A percentile compares a stretch with the other conserved stretches of the same genome.
phyloP scores from a whole-genome alignment of 108 stramenopile genomes.

The Discostella stelligeroides region DNA sequence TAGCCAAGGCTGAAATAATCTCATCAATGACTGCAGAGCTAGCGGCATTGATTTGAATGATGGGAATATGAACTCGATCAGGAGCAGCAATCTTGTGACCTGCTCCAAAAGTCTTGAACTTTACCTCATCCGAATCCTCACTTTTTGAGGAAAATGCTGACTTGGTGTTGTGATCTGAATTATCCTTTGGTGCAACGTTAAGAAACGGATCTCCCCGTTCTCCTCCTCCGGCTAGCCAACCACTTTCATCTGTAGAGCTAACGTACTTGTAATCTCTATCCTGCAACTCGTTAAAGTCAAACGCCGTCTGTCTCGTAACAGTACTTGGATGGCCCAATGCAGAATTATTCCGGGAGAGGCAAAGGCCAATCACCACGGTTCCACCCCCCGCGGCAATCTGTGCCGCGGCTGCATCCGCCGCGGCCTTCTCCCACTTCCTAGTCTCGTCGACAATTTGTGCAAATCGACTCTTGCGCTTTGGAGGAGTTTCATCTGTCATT shows the following conservation, averaged over 20 bases:
- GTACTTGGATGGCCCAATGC: constrained; percentile 79
- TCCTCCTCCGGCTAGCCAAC: constrained; percentile 89
- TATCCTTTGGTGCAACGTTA: not conserved
- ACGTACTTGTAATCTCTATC: constrained; percentile 92
- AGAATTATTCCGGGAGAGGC: constrained; percentile 65
- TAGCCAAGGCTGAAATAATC: constrained; percentile 75
- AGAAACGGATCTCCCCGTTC: constrained; percentile 56
- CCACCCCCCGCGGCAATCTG: constrained; percentile 11
- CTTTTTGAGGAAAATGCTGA: constrained; percentile 25
- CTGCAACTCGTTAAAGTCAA: constrained; percentile 91
- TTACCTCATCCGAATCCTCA: constrained; percentile 7
- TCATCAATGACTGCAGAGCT: constrained; percentile 58
- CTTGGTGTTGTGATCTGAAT: constrained; percentile 8
- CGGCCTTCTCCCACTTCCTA: constrained; percentile 6
- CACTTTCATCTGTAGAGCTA: constrained; percentile 72
- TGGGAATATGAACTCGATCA: constrained; percentile 87
- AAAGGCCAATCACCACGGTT: constrained; percentile 76
- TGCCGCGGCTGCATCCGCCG: constrained; percentile 13
- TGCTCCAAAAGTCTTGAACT: constrained; percentile 2
- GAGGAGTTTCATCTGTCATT: constrained; percentile 14
- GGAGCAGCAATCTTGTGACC: constrained; percentile 74
- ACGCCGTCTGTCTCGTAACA: constrained; percentile 86
- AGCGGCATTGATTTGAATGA: constrained; percentile 80
- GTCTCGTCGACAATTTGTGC: constrained; percentile 14
- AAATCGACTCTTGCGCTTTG: constrained; percentile 28